These are phyloP conservation scores for Ophiocordyceps sinensis DNA, from an alignment of 2,329 filamentous ascomycete genomes.

Conservation along the genomic window DNA sequence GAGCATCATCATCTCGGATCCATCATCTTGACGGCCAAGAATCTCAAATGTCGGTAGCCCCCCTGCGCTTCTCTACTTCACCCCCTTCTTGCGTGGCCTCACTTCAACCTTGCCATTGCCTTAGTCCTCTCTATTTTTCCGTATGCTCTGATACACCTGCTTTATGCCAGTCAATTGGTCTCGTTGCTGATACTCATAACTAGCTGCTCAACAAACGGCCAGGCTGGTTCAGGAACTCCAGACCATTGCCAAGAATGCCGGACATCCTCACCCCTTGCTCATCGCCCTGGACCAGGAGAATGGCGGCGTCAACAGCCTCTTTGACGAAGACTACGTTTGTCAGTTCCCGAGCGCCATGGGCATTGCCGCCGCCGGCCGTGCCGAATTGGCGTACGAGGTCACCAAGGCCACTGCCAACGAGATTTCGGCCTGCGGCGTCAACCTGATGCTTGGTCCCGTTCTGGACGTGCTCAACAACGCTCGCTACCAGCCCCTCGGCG, in stretches of 20 bases:
- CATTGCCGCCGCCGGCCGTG: slow-evolving; percentile 78
- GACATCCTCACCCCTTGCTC: slow-evolving; percentile 74
- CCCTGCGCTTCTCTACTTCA: background rate
- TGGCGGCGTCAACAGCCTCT: slow-evolving; percentile 92
- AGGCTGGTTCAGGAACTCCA: slow-evolving; percentile 82
- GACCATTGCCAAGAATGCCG: slow-evolving; percentile 77
- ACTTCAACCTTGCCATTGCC: background rate
- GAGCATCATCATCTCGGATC: slow-evolving; percentile 78
- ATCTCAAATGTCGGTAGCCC: slow-evolving; percentile 57
- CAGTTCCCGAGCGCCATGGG: slow-evolving; percentile 98
- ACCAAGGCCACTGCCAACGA: slow-evolving; percentile 90
- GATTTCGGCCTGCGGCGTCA: slow-evolving; percentile 83
- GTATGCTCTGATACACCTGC: background rate
- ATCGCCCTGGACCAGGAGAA: slow-evolving; percentile 96
- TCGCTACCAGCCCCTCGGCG: slow-evolving; percentile 77
- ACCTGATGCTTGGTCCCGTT: slow-evolving; percentile 87
- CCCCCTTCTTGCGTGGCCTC: background rate
- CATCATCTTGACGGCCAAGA: slow-evolving; percentile 72
- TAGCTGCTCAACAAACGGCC: slow-evolving; percentile 84
- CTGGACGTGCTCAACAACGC: slow-evolving; percentile 90
- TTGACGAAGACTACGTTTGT: slow-evolving; percentile 88
- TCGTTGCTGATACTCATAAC: slow-evolving; percentile 13
- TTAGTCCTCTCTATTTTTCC: background rate
- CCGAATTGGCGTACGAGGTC: slow-evolving; percentile 73
- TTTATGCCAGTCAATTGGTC: background rate